Conservation (phyloP, 176 grass and related monocot species). For the Oryza longistaminata region DNA sequence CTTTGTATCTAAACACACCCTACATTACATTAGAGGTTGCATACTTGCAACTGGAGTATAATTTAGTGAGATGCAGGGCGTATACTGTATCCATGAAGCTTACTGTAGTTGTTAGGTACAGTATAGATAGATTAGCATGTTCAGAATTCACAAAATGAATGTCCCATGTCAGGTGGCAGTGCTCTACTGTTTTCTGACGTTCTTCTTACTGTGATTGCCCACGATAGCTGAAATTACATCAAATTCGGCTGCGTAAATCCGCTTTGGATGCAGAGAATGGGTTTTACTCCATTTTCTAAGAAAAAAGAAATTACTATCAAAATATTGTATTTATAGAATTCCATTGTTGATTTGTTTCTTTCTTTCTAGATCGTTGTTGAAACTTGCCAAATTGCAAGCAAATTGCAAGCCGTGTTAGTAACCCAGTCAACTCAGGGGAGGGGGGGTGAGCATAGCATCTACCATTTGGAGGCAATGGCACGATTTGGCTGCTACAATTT, state of each 20-base stretch:
- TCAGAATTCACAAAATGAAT: too few relatives aligned
- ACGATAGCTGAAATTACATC: too few relatives aligned
- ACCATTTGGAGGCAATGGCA: neutral
- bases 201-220: too few relatives aligned
- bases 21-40: neutral
- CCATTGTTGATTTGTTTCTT: neutral
- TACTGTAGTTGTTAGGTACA: neutral
- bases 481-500: constrained; percentile 15
- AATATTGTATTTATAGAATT: neutral
- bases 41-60: neutral
- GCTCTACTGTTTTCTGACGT: too few relatives aligned
- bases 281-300: too few relatives aligned
- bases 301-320: neutral
- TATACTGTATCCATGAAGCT: neutral
- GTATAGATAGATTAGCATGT: too few relatives aligned
- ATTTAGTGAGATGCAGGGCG: neutral
- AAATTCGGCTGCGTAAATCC: too few relatives aligned
- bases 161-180: too few relatives aligned
- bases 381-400: neutral
- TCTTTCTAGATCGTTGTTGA: neutral
- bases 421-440: neutral
- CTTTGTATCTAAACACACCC: too few relatives aligned
- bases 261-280: too few relatives aligned
- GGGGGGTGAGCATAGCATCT: neutral
- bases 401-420: neutral